Base-by-base conservation (phyloP, 768 basidiomycete genomes). In the Boletus rubroflammeus region DNA sequence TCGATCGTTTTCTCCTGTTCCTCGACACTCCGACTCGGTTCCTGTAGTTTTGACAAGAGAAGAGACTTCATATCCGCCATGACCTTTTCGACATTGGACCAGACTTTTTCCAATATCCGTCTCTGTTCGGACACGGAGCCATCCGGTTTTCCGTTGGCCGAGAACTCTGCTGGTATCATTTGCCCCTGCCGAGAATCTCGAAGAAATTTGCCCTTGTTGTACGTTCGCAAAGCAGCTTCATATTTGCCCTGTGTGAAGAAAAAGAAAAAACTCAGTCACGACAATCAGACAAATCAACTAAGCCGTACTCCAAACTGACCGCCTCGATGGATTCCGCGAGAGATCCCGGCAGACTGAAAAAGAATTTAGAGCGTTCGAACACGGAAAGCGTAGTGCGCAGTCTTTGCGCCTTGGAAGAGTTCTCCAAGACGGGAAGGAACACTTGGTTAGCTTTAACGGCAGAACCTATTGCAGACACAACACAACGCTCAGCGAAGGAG, bases 1-100 rank as follows among this genome's bases (percentile, higher is more conserved):
- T 98, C 95, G 51, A 99, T 88, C 2, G 91, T 97, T 75, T 91
- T 93, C 73, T 98, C 95, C 55, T 97, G 93, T 60, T 98, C 96
- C 59, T 99, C 97, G 5, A 93, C 79, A 43, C 81, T 85, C 47
- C 91, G 80, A 47, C 74, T 78, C 4, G 87, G 80, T 62, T 98
- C 93, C 68, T 90, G 85, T 42, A 99, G 71, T 62, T 93, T 85
- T n/a, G 79, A 78, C 51, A 87, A 71, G 17, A 98, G 77, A 26
- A 85, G 81, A 46, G 77, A 83, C 59, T 85, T 81, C 91, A 99
- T 92, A 70, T 96, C 93, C 28, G 77, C 78, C 85, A 98, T 95
- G 40, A 93, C 92, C 69, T 88, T 92, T 73, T 98, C 96, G 17
- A 98, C 94, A 44, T 85, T 93, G 2, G 75, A 78, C 97, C 97